phyloP scores from a whole-genome alignment of 73 alveolate genomes.

The Diophrys sp. region DNA sequence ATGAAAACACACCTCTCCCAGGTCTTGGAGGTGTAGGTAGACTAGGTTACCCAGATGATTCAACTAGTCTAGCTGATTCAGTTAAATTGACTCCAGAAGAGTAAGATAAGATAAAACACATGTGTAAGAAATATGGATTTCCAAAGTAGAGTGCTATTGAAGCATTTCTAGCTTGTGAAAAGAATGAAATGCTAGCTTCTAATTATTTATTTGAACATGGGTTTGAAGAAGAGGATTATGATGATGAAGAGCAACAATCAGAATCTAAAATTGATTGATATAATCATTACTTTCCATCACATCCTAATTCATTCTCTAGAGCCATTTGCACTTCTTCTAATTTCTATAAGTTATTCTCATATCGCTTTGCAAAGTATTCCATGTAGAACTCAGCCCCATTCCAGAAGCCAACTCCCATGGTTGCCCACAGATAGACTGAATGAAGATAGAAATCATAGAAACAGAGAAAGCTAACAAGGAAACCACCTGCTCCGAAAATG shows the following conservation, averaged over 20 bases:
- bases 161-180: neutral
- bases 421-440: conserved; percentile 23
- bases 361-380: conserved; percentile 57
- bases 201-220: neutral
- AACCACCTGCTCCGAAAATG: conserved; percentile 8
- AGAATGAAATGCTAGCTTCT: neutral
- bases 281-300: too few relatives aligned
- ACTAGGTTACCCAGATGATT: neutral
- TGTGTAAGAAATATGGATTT: neutral
- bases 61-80: neutral
- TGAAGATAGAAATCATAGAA: conserved; percentile 15
- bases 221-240: neutral
- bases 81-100: neutral
- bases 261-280: too few relatives aligned
- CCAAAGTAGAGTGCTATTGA: neutral
- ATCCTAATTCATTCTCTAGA: too few relatives aligned
- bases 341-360: conserved; percentile 36
- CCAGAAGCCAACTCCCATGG: conserved; percentile 36
- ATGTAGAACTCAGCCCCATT: conserved; percentile 62
- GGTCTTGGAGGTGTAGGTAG: neutral
- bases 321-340: conserved; percentile 1
- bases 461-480: conserved; percentile 20
- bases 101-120: neutral
- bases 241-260: neutral
- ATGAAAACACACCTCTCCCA: neutral